Percentiles rank a stretch among this genome's conserved stretches.
phyloP scores from a whole-genome alignment of 78 protist species.

The Kipferlia bialata region DNA sequence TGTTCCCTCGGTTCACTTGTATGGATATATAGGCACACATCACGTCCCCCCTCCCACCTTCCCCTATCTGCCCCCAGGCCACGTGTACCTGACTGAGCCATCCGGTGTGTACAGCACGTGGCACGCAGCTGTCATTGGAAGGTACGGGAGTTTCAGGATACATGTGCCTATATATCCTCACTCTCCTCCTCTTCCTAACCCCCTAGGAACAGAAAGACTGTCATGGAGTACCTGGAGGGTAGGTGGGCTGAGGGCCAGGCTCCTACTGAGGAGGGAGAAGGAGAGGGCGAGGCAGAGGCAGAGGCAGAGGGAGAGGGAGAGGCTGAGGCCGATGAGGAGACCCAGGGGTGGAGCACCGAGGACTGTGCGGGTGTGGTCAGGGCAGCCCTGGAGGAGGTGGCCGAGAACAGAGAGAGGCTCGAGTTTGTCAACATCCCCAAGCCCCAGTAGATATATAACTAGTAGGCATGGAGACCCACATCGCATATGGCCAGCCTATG shows the following conservation, averaged over 20 bases:
- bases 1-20: not conserved
- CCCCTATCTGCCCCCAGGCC: conserved; percentile 57
- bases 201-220: conserved; percentile 63
- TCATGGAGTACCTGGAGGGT: conserved; percentile 75
- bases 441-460: too few species aligned
- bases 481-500: too few species aligned
- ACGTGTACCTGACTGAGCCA: conserved; percentile 88
- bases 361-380: too few species aligned
- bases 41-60: not conserved
- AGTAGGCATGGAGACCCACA: too few species aligned
- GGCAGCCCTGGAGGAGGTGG: too few species aligned
- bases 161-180: not conserved
- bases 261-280: not conserved
- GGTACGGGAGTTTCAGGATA: conserved; percentile 21
- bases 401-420: too few species aligned
- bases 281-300: not conserved
- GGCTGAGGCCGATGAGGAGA: too few species aligned
- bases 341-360: too few species aligned
- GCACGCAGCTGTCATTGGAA: conserved; percentile 26
- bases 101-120: conserved; percentile 78
- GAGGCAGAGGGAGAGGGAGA: not conserved
- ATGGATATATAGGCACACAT: not conserved
- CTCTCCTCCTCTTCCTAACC: not conserved
- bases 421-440: too few species aligned
- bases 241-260: not conserved